A percentile compares a stretch with the other conserved stretches of the same genome.
These are phyloP conservation scores for Talaromyces sp. DNA, from an alignment of 2,329 filamentous ascomycete species.

Conservation along the genomic window DNA sequence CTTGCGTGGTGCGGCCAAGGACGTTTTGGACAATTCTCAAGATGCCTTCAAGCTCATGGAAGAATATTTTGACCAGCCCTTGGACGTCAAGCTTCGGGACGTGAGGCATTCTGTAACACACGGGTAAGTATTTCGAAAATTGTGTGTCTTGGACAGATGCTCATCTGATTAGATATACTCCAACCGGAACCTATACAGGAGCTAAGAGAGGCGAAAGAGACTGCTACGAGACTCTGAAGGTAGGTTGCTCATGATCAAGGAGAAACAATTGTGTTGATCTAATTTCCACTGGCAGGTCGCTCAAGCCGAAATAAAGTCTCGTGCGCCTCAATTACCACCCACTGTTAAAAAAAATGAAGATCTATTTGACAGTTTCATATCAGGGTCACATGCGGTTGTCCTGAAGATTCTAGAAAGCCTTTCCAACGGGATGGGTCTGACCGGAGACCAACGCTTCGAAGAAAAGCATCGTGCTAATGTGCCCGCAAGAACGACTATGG, in stretches of 20 bases:
- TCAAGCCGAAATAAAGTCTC: not conserved
- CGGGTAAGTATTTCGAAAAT: not conserved
- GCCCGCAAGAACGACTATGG: slow-evolving; percentile 1
- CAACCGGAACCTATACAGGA: slow-evolving; percentile 8
- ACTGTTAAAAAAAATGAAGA: not conserved
- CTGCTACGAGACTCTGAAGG: slow-evolving; percentile 7
- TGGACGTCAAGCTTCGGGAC: not conserved
- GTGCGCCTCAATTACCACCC: not conserved
- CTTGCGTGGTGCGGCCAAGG: not conserved
- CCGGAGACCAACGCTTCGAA: not conserved
- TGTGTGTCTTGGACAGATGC: not conserved
- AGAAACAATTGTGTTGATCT: not conserved
- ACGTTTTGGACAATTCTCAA: not conserved
- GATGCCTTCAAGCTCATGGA: not conserved
- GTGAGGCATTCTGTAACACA: not conserved
- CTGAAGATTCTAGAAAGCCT: not conserved
- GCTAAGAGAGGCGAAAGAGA: slow-evolving; percentile 3
- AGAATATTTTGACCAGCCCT: slow-evolving; percentile 6
- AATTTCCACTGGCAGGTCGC: not conserved
- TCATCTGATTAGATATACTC: slow-evolving; percentile 5
- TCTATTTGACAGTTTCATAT: slow-evolving; percentile 6
- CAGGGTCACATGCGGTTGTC: not conserved
- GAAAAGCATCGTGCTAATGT: not conserved
- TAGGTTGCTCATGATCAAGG: not conserved
- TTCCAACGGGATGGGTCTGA: not conserved